phyloP scores from a whole-genome alignment of 2,329 filamentous ascomycete species.

The Gremmenia infestans region DNA sequence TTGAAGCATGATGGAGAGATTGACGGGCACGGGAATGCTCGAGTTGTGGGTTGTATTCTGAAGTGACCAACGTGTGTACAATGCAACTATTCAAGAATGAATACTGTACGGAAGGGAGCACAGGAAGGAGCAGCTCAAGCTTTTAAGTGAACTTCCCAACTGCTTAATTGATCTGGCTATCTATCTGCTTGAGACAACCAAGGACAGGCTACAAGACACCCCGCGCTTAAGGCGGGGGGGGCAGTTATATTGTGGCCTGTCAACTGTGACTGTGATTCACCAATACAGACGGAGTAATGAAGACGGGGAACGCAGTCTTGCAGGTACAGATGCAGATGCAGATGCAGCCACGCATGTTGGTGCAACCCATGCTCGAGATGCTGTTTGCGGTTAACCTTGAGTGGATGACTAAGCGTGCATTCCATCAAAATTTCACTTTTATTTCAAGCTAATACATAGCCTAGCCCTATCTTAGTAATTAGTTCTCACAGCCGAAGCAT shows the following conservation, averaged over 20 bases:
- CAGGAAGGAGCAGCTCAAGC: background rate
- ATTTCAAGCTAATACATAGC: too few relatives aligned
- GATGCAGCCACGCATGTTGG: too few relatives aligned
- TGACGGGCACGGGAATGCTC: background rate
- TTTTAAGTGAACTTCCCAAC: conserved; percentile 2
- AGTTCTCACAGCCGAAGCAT: too few relatives aligned
- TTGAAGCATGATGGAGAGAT: conserved; percentile 3
- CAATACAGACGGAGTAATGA: too few relatives aligned
- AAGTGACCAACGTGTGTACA: background rate
- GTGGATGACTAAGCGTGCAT: too few relatives aligned
- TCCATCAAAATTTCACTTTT: too few relatives aligned
- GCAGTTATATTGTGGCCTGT: background rate
- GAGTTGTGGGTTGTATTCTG: background rate
- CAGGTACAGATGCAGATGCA: too few relatives aligned
- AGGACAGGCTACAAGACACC: background rate
- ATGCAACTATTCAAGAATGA: background rate
- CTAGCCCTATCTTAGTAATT: too few relatives aligned
- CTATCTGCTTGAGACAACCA: background rate
- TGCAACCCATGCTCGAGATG: too few relatives aligned
- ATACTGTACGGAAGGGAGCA: background rate
- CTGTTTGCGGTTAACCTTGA: too few relatives aligned
- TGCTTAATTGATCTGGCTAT: background rate
- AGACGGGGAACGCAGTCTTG: too few relatives aligned
- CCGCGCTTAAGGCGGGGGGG: background rate
- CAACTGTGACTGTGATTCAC: background rate